A percentile compares a stretch with the other conserved stretches of the same genome.
phyloP scores from a whole-genome alignment of 768 basidiomycete genomes.

The Podaxis carcinomalis region DNA sequence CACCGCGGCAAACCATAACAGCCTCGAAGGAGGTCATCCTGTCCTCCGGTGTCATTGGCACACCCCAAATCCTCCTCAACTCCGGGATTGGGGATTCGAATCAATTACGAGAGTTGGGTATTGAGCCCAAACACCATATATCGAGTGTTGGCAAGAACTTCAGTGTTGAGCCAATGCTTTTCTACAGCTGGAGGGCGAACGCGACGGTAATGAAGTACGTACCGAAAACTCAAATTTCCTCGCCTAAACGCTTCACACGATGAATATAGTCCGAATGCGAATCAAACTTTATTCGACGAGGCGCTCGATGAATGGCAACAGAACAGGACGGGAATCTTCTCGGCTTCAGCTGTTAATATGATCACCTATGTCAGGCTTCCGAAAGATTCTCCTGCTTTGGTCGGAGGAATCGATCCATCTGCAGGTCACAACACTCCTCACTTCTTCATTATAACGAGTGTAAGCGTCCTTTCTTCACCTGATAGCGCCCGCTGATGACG shows the following conservation, averaged over 20 bases:
- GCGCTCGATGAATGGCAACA: slow-evolving; percentile 3
- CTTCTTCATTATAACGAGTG: slow-evolving; percentile 4
- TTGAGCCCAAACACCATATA: not conserved
- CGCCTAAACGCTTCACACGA: too few relatives aligned
- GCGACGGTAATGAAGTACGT: not conserved
- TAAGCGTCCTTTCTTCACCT: not conserved
- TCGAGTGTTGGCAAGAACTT: slow-evolving; percentile 8
- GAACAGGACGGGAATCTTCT: not conserved
- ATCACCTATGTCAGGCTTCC: slow-evolving; percentile 5
- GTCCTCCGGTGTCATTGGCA: slow-evolving; percentile 2
- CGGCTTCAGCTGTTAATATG: not conserved
- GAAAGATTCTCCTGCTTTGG: not conserved
- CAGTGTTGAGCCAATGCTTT: not conserved
- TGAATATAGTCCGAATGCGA: not conserved
- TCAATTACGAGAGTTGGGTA: not conserved
- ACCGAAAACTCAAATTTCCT: too few relatives aligned
- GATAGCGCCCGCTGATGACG: not conserved
- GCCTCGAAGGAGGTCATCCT: slow-evolving; percentile 4
- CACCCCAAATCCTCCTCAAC: slow-evolving; percentile 4
- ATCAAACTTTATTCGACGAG: not conserved
- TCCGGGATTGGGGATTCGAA: slow-evolving; percentile 2
- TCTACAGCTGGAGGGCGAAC: slow-evolving; percentile 2
- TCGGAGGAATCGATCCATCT: slow-evolving; percentile 10
- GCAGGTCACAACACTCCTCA: slow-evolving; percentile 13
- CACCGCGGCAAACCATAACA: not conserved